Conservation (phyloP, 108 stramenopile genomes). For the Cylindrotheca fusiformis region DNA sequence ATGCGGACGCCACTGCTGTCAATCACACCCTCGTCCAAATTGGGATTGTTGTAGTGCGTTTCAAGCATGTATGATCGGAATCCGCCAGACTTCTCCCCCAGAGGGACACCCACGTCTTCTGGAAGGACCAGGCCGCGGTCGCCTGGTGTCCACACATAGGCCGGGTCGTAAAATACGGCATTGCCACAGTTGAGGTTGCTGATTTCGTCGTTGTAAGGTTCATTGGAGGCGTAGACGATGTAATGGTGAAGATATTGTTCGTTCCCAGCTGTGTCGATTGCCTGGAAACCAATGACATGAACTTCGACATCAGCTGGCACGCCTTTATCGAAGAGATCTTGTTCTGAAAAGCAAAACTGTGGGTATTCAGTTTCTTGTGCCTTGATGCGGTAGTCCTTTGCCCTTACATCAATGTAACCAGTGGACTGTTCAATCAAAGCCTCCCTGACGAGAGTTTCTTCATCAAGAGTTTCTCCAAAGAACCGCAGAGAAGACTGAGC, state of each 20-base stretch:
- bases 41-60: conserved; percentile 62
- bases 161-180: too few species aligned
- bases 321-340: conserved; percentile 28
- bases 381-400: conserved; percentile 25
- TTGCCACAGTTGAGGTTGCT: too few species aligned
- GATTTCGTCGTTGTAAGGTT: too few species aligned
- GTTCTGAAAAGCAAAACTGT: conserved; percentile 33
- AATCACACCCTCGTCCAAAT: conserved; percentile 13
- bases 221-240: conserved; percentile 11
- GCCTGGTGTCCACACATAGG: conserved; percentile 46
- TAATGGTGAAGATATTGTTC: conserved; percentile 45
- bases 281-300: conserved; percentile 34
- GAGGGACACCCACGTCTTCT: conserved; percentile 30
- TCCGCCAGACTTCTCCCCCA: too few species aligned
- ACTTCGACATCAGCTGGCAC: conserved; percentile 14
- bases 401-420: conserved; percentile 33
- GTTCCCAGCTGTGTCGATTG: conserved; percentile 21
- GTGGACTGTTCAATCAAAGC: conserved; percentile 20
- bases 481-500: conserved; percentile 42
- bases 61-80: conserved; percentile 32
- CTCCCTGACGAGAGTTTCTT: conserved; percentile 18
- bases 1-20: conserved; percentile 56
- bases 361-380: conserved; percentile 37
- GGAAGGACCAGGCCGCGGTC: conserved; percentile 26
- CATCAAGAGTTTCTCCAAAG: conserved; percentile 17